phyloP scores from a whole-genome alignment of 2,329 filamentous ascomycete species.

The Colletotrichum agaves region DNA sequence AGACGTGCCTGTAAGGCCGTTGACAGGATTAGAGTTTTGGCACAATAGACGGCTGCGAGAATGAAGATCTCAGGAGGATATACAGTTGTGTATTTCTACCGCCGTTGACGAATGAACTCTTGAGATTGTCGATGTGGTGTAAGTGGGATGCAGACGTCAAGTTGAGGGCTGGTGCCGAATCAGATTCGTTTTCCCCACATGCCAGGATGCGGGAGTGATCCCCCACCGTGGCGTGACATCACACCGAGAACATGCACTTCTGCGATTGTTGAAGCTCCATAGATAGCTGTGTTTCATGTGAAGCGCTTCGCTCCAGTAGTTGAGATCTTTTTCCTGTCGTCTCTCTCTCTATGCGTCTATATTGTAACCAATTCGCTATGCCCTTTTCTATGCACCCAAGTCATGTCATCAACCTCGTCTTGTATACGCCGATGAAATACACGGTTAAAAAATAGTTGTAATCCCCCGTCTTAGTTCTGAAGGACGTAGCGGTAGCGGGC shows the following conservation, averaged over 20 bases:
- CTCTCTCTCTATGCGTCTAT: constrained; percentile 27
- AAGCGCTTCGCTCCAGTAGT: not conserved
- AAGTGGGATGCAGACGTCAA: not conserved
- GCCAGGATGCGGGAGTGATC: not conserved
- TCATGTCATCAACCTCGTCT: constrained; percentile 29
- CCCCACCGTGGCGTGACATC: constrained; percentile 22
- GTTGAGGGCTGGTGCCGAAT: not conserved
- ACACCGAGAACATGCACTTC: not conserved
- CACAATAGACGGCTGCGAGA: not conserved
- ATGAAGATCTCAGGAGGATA: not conserved
- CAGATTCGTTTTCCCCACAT: not conserved
- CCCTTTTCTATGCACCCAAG: constrained; percentile 23
- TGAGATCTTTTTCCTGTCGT: constrained; percentile 9
- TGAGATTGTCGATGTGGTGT: not conserved
- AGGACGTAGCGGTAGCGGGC: constrained; percentile 60
- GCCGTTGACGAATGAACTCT: not conserved
- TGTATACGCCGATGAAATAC: constrained; percentile 15
- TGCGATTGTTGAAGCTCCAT: not conserved
- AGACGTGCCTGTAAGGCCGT: not conserved
- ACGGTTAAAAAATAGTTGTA: not conserved
- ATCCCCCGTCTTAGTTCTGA: constrained; percentile 49
- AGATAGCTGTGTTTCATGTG: not conserved
- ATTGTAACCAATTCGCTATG: constrained; percentile 34
- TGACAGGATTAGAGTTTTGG: not conserved
- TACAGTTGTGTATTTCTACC: not conserved